These are phyloP conservation scores for Omphalea diandra DNA, from an alignment of 441 rosid species.

Conservation along the genomic window DNA sequence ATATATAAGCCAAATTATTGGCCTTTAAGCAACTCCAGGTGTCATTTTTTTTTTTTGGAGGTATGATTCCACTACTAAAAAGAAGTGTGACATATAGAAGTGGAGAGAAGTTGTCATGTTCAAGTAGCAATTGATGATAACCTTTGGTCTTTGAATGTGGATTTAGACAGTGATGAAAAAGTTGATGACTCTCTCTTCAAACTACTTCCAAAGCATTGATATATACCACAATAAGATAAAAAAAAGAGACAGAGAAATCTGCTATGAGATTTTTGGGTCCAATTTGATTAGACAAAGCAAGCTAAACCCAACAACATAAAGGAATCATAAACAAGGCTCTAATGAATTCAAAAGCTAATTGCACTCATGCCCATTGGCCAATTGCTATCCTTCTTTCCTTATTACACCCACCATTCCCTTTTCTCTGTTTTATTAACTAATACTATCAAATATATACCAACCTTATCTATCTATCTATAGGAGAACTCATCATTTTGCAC, in stretches of 20 bases:
- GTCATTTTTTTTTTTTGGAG: not conserved
- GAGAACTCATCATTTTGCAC: constrained; percentile 1
- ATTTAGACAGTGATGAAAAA: constrained; percentile 24
- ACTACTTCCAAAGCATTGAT: constrained; percentile 27
- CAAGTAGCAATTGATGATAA: constrained; percentile 10
- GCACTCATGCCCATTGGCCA: constrained; percentile 26
- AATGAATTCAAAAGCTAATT: constrained; percentile 26
- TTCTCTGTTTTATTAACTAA: constrained; percentile 19
- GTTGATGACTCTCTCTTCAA: constrained; percentile 21
- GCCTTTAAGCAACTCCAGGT: not conserved
- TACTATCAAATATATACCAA: no score
- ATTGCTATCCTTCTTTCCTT: not conserved
- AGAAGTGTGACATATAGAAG: constrained; percentile 4
- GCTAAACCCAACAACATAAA: constrained; percentile 30
- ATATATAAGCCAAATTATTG: not conserved
- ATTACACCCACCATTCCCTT: constrained; percentile 15
- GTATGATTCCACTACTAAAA: not conserved
- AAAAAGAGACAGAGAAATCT: constrained; percentile 43
- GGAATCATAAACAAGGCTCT: constrained; percentile 27
- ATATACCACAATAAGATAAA: not conserved
- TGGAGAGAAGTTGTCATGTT: constrained; percentile 19
- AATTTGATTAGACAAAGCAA: constrained; percentile 39
- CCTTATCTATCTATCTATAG: no score
- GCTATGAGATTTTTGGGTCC: constrained; percentile 34
- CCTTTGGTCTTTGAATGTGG: constrained; percentile 1